These are phyloP conservation scores for Chlorella vulgaris DNA, from an alignment of 139 green algal genomes.

Conservation along the genomic window DNA sequence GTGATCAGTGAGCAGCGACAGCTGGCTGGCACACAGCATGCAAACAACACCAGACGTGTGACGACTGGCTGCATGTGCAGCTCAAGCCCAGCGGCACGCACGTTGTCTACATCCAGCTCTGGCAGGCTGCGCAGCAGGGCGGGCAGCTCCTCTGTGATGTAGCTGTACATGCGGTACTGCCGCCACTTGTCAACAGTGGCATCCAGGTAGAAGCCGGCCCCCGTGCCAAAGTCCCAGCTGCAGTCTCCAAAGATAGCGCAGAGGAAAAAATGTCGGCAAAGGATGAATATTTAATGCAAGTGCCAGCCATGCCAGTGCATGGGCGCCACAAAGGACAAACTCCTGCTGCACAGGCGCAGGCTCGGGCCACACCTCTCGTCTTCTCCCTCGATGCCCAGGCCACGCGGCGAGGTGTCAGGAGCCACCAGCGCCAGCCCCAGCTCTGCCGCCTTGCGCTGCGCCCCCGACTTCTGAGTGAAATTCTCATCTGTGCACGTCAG, in stretches of 20 bases:
- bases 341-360: conserved; percentile 9
- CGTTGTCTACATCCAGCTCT: conserved; percentile 27
- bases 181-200: conserved; percentile 77
- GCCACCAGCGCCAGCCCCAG: conserved; percentile 80
- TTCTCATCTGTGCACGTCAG: conserved; percentile 97
- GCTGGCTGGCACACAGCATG: too few relatives aligned
- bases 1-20: too few relatives aligned
- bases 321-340: too few relatives aligned
- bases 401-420: conserved; percentile 93
- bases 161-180: conserved; percentile 96
- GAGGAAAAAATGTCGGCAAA: background rate
- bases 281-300: background rate
- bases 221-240: conserved; percentile 79
- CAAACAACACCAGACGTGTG: too few relatives aligned
- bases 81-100: too few relatives aligned
- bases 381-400: conserved; percentile 83
- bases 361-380: conserved; percentile 51
- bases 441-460: conserved; percentile 70
- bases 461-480: conserved; percentile 83
- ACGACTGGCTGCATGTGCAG: too few relatives aligned
- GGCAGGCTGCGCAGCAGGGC: conserved; percentile 36
- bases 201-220: conserved; percentile 88
- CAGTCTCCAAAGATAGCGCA: background rate
- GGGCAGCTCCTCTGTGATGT: conserved; percentile 84
- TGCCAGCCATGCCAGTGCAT: too few relatives aligned